phyloP scores from a whole-genome alignment of 2,329 filamentous ascomycete species.

The Ophiocordyceps camponoti-floridani region DNA sequence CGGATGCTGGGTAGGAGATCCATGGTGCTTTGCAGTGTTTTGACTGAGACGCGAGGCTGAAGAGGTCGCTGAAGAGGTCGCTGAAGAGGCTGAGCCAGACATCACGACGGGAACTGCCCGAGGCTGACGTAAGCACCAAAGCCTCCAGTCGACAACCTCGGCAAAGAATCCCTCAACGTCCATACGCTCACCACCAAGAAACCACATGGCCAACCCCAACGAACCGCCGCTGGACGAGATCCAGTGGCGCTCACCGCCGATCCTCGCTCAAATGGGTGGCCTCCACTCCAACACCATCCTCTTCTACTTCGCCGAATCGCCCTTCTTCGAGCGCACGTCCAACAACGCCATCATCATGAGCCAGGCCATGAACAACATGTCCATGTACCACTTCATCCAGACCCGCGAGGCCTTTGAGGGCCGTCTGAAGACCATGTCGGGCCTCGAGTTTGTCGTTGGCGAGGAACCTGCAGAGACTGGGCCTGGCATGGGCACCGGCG shows the following conservation, averaged over 20 bases:
- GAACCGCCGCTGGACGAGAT: slow-evolving; percentile 47
- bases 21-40: slow-evolving; percentile 32
- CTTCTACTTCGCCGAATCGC: slow-evolving; percentile 49
- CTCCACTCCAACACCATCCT: slow-evolving; percentile 48
- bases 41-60: not conserved
- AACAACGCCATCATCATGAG: slow-evolving; percentile 47
- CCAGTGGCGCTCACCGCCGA: slow-evolving; percentile 40
- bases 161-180: not conserved
- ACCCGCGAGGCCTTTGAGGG: slow-evolving; percentile 47
- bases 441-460: slow-evolving; percentile 48
- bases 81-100: too few relatives aligned
- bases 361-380: slow-evolving; percentile 43
- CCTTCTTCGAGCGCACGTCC: slow-evolving; percentile 49
- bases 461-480: slow-evolving; percentile 46
- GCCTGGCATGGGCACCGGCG: slow-evolving; percentile 46
- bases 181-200: not conserved
- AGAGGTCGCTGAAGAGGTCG: too few relatives aligned
- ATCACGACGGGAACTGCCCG: too few relatives aligned
- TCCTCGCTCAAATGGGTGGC: slow-evolving; percentile 32
- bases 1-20: slow-evolving; percentile 85
- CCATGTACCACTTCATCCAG: slow-evolving; percentile 36
- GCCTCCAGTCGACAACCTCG: too few relatives aligned
- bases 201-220: slow-evolving; percentile 11
- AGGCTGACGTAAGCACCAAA: too few relatives aligned
- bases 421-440: slow-evolving; percentile 44